Percentiles rank a stretch among this genome's conserved stretches.
phyloP scores from a whole-genome alignment of 352 stramenopile species.

The Phytopythium vexans region DNA sequence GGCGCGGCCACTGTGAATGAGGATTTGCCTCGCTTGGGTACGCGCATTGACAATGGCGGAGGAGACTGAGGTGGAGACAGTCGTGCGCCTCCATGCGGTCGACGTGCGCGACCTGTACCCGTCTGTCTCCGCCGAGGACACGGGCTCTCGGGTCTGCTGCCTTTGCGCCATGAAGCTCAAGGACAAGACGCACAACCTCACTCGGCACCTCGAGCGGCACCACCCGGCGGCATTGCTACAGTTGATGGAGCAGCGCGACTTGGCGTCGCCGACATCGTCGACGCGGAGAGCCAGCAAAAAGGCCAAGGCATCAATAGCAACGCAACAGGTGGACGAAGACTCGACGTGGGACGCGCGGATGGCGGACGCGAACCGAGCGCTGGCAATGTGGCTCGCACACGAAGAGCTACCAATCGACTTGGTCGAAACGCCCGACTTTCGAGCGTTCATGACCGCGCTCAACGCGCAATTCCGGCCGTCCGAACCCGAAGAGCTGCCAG shows the following conservation, averaged over 20 bases:
- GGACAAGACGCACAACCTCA: constrained; percentile 71
- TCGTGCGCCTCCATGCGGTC: constrained; percentile 41
- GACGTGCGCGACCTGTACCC: constrained; percentile 56
- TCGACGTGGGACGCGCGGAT: constrained; percentile 6
- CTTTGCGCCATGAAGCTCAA: constrained; percentile 46
- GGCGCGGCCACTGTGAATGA: no score
- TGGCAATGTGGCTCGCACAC: constrained; percentile 38
- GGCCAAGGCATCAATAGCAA: constrained; percentile 6
- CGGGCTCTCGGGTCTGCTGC: constrained; percentile 38
- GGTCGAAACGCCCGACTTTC: constrained; percentile 35
- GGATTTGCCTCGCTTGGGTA: no score
- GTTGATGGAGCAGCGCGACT: constrained; percentile 41
- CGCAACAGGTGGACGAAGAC: not conserved
- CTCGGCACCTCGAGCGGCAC: constrained; percentile 51
- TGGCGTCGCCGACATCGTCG: constrained; percentile 14
- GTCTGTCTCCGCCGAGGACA: constrained; percentile 27
- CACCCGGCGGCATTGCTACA: constrained; percentile 44
- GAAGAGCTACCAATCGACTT: constrained; percentile 41
- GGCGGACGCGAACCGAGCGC: constrained; percentile 24
- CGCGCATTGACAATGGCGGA: constrained; percentile 19
- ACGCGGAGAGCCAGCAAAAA: constrained; percentile 14
- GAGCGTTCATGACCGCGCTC: constrained; percentile 28
- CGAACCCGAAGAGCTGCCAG: constrained; percentile 20
- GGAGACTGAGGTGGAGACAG: constrained; percentile 57
- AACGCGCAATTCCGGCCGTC: constrained; percentile 31